These are phyloP conservation scores for Metrosideros polymorpha DNA, from an alignment of 441 rosid genomes.

Conservation along the genomic window DNA sequence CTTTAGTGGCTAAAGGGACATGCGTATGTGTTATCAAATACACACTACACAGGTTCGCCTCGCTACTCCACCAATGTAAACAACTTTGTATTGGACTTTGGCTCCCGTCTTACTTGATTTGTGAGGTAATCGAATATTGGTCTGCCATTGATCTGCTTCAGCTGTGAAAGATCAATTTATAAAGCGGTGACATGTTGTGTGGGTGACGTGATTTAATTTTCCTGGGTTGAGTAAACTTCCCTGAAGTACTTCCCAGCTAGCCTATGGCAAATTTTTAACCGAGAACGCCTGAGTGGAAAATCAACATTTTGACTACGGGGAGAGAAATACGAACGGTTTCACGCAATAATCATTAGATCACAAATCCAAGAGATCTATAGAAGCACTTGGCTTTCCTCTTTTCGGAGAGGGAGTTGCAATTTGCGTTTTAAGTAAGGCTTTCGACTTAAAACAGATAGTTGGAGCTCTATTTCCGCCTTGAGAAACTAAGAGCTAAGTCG, in stretches of 20 bases:
- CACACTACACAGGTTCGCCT: not conserved
- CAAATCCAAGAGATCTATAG: not conserved
- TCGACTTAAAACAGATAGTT: accelerated
- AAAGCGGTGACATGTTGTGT: not conserved
- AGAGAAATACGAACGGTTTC: not conserved
- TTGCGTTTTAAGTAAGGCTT: not conserved
- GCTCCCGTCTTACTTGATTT: not conserved
- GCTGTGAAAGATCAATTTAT: not conserved
- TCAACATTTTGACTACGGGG: not conserved
- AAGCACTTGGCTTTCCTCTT: not conserved
- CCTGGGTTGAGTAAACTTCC: not conserved
- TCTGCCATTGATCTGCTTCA: not conserved
- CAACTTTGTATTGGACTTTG: not conserved
- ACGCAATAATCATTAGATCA: accelerated
- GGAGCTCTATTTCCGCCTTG: not conserved
- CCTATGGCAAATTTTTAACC: not conserved
- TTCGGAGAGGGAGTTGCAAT: not conserved
- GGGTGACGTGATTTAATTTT: not conserved
- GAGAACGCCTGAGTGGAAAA: not conserved
- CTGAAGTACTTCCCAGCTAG: not conserved
- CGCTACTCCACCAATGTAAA: not conserved
- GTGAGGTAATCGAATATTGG: not conserved
- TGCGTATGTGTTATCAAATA: not conserved
- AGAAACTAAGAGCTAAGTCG: not conserved
- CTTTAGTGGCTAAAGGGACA: not conserved